Evolutionary conservation across 1,284 basidiomycete species (phyloP).

Genomic region (Takashimella koratensis): DNA sequence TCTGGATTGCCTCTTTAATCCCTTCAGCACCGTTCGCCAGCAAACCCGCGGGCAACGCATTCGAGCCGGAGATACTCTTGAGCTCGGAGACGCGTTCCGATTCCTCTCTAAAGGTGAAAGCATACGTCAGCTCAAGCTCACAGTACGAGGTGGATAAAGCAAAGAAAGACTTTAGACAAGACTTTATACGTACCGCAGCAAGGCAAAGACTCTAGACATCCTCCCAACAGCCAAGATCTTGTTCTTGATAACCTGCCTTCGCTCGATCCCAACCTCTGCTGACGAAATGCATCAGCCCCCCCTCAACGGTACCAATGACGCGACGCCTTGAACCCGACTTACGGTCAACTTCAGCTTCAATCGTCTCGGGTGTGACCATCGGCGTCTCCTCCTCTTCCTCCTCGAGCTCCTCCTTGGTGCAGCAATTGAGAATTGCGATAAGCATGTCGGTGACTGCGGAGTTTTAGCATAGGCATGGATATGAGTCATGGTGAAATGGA

Average conservation of each 20-base stretch:
- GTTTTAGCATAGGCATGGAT: no score
- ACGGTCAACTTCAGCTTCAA: slow-evolving; percentile 30
- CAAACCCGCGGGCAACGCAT: slow-evolving; percentile 76
- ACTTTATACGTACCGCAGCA: slow-evolving; percentile 69
- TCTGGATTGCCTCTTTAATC: slow-evolving; percentile 90
- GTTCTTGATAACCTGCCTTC: slow-evolving; percentile 85
- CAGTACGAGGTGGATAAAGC: not conserved
- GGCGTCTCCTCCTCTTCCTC: slow-evolving; percentile 68
- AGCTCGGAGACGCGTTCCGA: slow-evolving; percentile 96
- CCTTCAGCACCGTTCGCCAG: slow-evolving; percentile 88
- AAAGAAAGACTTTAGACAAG: no score
- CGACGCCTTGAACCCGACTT: slow-evolving; percentile 3
- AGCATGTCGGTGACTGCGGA: slow-evolving; percentile 86
- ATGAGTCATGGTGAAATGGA: no score
- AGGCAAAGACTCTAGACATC: slow-evolving; percentile 92
- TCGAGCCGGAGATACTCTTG: slow-evolving; percentile 79
- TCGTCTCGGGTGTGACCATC: slow-evolving; percentile 43
- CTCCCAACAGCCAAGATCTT: slow-evolving; percentile 98
- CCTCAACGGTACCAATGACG: not conserved
- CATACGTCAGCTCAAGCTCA: not conserved
- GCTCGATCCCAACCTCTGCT: slow-evolving; percentile 62
- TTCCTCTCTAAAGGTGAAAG: slow-evolving; percentile 67
- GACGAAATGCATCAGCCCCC: not conserved
- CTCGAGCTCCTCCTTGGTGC: slow-evolving; percentile 90
- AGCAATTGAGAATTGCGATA: slow-evolving; percentile 88